Base-by-base conservation (phyloP, 2,329 filamentous ascomycete genomes). In the Neoscytalidium dimidiatum region DNA sequence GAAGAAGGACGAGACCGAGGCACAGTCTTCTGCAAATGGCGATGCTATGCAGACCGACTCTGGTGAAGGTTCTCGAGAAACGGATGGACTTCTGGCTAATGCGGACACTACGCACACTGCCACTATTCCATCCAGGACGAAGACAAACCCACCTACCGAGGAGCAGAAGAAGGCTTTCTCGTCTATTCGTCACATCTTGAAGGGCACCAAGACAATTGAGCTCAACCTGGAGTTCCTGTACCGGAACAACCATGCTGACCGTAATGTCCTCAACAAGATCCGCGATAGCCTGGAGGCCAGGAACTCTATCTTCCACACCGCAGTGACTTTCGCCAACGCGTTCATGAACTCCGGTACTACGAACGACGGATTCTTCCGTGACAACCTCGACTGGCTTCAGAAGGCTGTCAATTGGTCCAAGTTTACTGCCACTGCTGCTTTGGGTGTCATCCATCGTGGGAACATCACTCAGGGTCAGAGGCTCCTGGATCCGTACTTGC, bases 381-480 rank as follows among this genome's bases (percentile, higher is more conserved):
- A 98, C 74, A 99, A 99, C 75, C 81, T 99, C 26, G 95, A 99
- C 70, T 99, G 95, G 95, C 82, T 99, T 3, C 94, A 94, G 67
- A 99, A 98, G 83, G 95, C 95, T 28, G 93, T 98, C 53, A 99
- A 99, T 82, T 99, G 95, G 95, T 97, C 94, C 67, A 99, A 99
- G 77, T 99, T 99, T 77, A 97, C 95, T 0, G 95, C 95, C 14
- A 99, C 95, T 4, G 95, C 95, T 64, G 95, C 95, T 7, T 84
- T 99, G 5, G 95, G 95, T 77, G 95, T 98, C 60, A 97, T 99
- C 68, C 95, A 99, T 78, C 90, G 93, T 51, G 95, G 95, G 64
- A 99, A 99, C 78, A 84, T 99, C 66, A 91, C 90, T 26, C 94
- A 99, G 74, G 95, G 94, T 1, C 89, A 93, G 74, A 97, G 97